A percentile compares a stretch with the other conserved stretches of the same genome.
phyloP scores from a whole-genome alignment of 78 protist genomes.

The Dictyostelium purpureum region DNA sequence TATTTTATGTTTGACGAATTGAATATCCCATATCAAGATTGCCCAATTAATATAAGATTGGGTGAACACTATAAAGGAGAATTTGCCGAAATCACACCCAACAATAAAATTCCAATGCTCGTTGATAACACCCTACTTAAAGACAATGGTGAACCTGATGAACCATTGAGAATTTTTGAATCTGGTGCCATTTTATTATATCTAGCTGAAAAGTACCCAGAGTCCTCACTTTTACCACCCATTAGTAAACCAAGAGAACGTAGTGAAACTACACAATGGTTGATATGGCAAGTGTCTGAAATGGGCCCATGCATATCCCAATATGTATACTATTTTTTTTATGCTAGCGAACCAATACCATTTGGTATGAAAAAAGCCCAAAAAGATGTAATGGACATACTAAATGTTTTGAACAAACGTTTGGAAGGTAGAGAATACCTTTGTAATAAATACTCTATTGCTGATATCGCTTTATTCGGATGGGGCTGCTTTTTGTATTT shows the following conservation, averaged over 20 bases:
- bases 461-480: slow-evolving; percentile 75
- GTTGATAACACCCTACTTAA: slow-evolving; percentile 37
- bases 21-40: background rate
- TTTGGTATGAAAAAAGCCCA: slow-evolving; percentile 83
- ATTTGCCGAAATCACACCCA: slow-evolving; percentile 84
- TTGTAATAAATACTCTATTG: slow-evolving; percentile 90
- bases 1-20: slow-evolving; percentile 23
- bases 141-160: background rate
- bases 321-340: slow-evolving; percentile 82
- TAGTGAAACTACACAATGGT: slow-evolving; percentile 70
- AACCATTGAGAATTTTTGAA: slow-evolving; percentile 84
- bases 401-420: slow-evolving; percentile 85
- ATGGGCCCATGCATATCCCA: slow-evolving; percentile 75
- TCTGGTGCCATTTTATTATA: slow-evolving; percentile 87
- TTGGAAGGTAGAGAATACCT: slow-evolving; percentile 74
- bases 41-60: slow-evolving; percentile 17
- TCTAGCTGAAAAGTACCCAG: slow-evolving; percentile 66
- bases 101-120: slow-evolving; percentile 87
- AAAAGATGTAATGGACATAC: slow-evolving; percentile 82
- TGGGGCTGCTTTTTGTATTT: background rate
- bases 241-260: background rate
- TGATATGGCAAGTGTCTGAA: slow-evolving; percentile 86
- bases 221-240: background rate
- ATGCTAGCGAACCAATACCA: slow-evolving; percentile 74
- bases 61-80: slow-evolving; percentile 85